Evolutionary conservation across 2,329 filamentous ascomycete genomes (phyloP), one percentile per base, ranked within the genome.

Genomic region (Xylaria sp.): DNA sequence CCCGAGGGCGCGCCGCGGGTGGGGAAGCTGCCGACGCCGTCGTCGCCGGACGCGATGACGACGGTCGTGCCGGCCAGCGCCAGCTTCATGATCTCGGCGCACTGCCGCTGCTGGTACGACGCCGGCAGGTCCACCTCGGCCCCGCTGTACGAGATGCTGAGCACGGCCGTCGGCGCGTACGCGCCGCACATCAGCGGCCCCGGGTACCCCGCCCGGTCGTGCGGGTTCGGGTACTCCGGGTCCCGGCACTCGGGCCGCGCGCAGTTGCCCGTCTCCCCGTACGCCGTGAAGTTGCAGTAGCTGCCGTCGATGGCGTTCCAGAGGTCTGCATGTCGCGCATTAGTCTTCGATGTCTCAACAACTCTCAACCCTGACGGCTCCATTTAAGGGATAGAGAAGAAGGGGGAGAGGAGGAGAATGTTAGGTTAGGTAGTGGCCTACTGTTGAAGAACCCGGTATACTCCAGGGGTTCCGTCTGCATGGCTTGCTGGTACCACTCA

Each of bases 71-170:
- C 78, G 57, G 77, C 76, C 8, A 79, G 71, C 4, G 74, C 78
- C 0, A 84, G 74, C 65, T 84, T 83, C 63, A 83, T 71, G 60
- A 80, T 78, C 66, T 80, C 76, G 49, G 72, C 69, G 66, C 78
- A 80, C 64, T 79, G 76, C 9, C 76, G 72, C 58, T 78, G 71
- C 60, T 83, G 78, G 68, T 87, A 87, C 57, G 70, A 72, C 4
- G 74, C 68, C 0, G 83, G 82, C 18, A 85, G 72, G 19, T 79
- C 78, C 4, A 71, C 69, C 67, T 86, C 83, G 40, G 78, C 74
- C 39, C 78, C 78, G 43, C 81, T 81, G 64, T 85, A 84, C 2
- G 78, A 81, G 59, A 86, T 80, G 37, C 75, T 78, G 55, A 84
- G 66, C 16, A 72, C 69, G 51, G 69, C 66, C 6, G 67, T 68